Evolutionary conservation across 2,329 filamentous ascomycete species (phyloP), one percentile per base, ranked within the genome.

Genomic region (Neonectria punicea): DNA sequence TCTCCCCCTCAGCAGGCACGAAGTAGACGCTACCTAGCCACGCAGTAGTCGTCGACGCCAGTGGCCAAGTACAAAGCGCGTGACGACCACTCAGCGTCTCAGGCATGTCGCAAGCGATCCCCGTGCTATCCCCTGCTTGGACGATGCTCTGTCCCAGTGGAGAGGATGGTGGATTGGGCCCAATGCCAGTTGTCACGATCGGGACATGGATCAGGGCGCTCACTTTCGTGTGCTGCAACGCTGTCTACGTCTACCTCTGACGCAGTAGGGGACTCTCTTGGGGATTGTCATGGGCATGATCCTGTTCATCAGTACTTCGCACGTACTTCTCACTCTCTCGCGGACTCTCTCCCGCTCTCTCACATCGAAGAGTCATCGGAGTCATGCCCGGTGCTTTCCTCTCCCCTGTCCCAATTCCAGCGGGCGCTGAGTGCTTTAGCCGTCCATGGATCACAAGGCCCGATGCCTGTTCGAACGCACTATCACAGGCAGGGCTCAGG

Each of bases 351-450:
- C 53, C 41, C 56, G 58, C 47, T 53, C 57, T 22, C 56, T 49
- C 41, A 4, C 18, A 47, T 20, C 50, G n/a, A 64, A 51, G 30
- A 55, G 55, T 56, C 54, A 49, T 54, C 25, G 34, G 47, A 43
- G 43, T 57, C 61, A 58, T 53, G 60, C 54, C 14, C 36, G 13
- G 36, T 13, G 36, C 53, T 61, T 44, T 50, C 61, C 61, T 55
- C 43, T 63, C 49, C 61, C 58, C 55, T 44, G 55, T 60, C 69
- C 70, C 64, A 69, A 72, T 70, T 62, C 36, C 53, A 69, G 69
- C 71, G 71, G 70, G 69, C 71, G 71, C 66, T 64, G 67, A 67
- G 70, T n/a, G 67, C 69, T 53, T 39, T 28, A 28, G 41, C 44
- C 43, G 22, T 34, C 55, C 61, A 43, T 55, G 51, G 50, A 59